Percentiles rank a stretch among this genome's conserved stretches.
phyloP scores from a whole-genome alignment of 2,329 filamentous ascomycete genomes.

The Colletotrichum eremochloae region DNA sequence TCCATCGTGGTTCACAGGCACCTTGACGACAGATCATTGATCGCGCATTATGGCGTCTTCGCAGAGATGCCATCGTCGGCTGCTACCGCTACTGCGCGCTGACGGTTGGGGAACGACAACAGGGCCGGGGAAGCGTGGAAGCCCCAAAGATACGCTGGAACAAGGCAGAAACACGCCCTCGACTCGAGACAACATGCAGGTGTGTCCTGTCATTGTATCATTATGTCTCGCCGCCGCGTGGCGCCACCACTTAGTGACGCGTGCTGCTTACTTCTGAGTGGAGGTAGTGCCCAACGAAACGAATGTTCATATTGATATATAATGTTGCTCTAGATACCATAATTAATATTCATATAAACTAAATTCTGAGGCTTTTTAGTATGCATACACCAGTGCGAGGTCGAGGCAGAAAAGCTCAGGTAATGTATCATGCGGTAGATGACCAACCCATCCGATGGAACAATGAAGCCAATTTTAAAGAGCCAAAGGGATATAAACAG shows the following conservation, averaged over 20 bases:
- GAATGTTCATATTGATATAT: too few relatives aligned
- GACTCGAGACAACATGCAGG: conserved; percentile 11
- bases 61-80: not conserved
- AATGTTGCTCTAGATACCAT: too few relatives aligned
- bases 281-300: not conserved
- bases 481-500: not conserved
- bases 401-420: not conserved
- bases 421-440: not conserved
- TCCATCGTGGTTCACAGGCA: not conserved
- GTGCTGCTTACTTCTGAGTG: not conserved
- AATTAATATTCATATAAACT: too few relatives aligned
- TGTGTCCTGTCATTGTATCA: not conserved
- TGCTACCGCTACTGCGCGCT: not conserved
- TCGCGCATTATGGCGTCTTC: conserved; percentile 6
- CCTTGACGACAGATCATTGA: conserved; percentile 12
- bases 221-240: too few relatives aligned
- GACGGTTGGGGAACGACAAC: not conserved
- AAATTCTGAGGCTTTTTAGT: not conserved
- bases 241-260: not conserved
- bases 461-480: too few relatives aligned
- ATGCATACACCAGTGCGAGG: not conserved
- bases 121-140: conserved; percentile 13
- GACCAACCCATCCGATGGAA: not conserved
- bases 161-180: conserved; percentile 9
- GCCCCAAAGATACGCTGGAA: conserved; percentile 7